These are phyloP conservation scores for Dacryopinax spathularia DNA, from an alignment of 768 basidiomycete species.

Conservation along the genomic window DNA sequence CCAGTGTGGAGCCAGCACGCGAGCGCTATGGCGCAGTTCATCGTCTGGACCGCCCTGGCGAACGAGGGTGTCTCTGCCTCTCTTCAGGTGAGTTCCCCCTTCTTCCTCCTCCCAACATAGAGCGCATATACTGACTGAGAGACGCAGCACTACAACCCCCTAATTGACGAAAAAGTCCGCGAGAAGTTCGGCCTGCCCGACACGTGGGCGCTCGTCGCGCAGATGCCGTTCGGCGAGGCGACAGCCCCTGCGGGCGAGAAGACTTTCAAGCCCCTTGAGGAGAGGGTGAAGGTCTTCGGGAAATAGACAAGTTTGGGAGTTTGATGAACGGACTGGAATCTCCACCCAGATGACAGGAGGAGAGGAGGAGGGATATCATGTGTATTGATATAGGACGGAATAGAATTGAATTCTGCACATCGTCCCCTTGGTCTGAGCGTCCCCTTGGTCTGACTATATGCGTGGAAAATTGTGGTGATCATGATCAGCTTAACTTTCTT, in stretches of 20 bases:
- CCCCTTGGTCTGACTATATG: no score
- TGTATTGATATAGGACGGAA: no score
- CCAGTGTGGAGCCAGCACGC: slow-evolving; percentile 20
- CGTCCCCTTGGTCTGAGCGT: no score
- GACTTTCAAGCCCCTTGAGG: slow-evolving; percentile 21
- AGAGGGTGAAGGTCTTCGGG: slow-evolving; percentile 21
- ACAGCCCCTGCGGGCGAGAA: slow-evolving; percentile 18
- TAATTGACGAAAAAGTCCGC: slow-evolving; percentile 13
- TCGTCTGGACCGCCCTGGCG: slow-evolving; percentile 24
- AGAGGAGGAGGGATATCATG: no score
- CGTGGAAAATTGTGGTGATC: no score
- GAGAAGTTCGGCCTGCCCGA: slow-evolving; percentile 11
- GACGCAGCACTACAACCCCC: slow-evolving; percentile 15
- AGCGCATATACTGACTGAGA: not conserved
- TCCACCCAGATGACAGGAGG: no score
- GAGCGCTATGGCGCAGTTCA: slow-evolving; percentile 21
- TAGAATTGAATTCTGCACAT: no score
- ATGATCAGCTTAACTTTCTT: no score
- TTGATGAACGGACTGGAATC: no score
- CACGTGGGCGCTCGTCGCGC: slow-evolving; percentile 15
- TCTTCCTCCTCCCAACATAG: not conserved
- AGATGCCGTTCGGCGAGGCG: slow-evolving; percentile 24
- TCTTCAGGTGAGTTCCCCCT: slow-evolving; percentile 14
- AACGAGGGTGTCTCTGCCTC: slow-evolving; percentile 23
- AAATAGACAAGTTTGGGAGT: no score